phyloP scores from a whole-genome alignment of 441 rosid genomes.

The Syzygium malaccense region DNA sequence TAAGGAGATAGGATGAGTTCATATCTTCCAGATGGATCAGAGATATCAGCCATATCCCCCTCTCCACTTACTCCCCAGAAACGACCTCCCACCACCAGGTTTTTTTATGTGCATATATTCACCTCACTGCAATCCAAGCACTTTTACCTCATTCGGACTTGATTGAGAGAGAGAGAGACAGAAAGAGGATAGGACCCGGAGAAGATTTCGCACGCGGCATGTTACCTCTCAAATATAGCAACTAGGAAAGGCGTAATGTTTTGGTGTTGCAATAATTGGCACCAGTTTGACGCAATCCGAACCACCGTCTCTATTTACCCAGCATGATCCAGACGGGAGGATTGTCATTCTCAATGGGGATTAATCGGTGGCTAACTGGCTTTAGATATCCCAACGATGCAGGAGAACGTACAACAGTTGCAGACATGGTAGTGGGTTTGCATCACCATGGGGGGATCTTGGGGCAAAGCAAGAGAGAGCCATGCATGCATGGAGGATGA shows the following conservation, averaged over 20 bases:
- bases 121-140: background rate
- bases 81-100: background rate
- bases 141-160: background rate
- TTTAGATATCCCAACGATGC: background rate
- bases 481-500: background rate
- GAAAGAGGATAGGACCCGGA: constrained; percentile 22
- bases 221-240: constrained; percentile 21
- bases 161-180: background rate
- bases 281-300: background rate
- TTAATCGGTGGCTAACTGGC: background rate
- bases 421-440: constrained; percentile 8
- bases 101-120: background rate
- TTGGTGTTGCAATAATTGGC: constrained; percentile 3
- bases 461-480: background rate
- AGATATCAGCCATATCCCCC: background rate
- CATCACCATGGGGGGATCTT: constrained; percentile 25
- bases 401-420: background rate
- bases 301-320: background rate
- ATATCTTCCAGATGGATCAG: background rate
- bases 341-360: background rate
- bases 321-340: background rate
- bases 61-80: background rate
- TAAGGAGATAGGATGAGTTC: background rate
- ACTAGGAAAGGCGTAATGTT: constrained; percentile 10
- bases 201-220: constrained; percentile 5